Evolutionary conservation across 805 yeast genomes (phyloP).

Genomic region (Schwanniomyces pseudopolymorphus): DNA sequence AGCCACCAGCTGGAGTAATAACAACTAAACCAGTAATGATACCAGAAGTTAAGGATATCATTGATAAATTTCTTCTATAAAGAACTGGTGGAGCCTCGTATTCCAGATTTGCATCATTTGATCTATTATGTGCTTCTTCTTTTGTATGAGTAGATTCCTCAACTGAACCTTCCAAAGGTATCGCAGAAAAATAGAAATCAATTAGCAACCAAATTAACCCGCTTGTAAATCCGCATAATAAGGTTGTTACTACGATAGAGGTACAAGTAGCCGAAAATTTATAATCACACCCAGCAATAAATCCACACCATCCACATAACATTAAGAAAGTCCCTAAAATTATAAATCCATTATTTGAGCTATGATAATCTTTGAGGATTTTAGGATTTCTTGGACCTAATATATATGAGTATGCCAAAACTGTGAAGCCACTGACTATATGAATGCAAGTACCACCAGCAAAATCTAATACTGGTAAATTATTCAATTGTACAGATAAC

Average conservation of each 20-base stretch:
- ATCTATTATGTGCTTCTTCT: background rate
- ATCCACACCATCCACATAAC: conserved; percentile 42
- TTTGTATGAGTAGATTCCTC: background rate
- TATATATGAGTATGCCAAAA: conserved; percentile 41
- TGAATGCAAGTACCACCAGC: conserved; percentile 49
- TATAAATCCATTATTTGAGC: conserved; percentile 33
- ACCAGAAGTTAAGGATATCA: conserved; percentile 41
- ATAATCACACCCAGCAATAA: conserved; percentile 43
- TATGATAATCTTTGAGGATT: conserved; percentile 33
- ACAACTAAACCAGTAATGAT: conserved; percentile 42
- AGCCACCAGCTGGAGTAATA: conserved; percentile 45
- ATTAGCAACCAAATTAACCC: conserved; percentile 37
- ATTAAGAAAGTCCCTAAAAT: conserved; percentile 33
- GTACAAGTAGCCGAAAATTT: conserved; percentile 33
- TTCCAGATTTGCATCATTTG: conserved; percentile 11
- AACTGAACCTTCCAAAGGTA: conserved; percentile 32
- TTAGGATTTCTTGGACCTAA: conserved; percentile 44
- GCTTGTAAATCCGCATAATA: conserved; percentile 34
- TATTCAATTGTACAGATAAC: conserved; percentile 33
- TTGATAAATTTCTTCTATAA: conserved; percentile 30
- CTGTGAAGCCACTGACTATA: conserved; percentile 45
- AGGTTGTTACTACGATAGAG: conserved; percentile 30
- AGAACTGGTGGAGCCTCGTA: conserved; percentile 6
- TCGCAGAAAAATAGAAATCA: conserved; percentile 39
- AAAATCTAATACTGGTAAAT: conserved; percentile 41